Evolutionary conservation across 2,329 filamentous ascomycete species (phyloP), one percentile per base, ranked within the genome.

Genomic region (Neofusicoccum sp.): DNA sequence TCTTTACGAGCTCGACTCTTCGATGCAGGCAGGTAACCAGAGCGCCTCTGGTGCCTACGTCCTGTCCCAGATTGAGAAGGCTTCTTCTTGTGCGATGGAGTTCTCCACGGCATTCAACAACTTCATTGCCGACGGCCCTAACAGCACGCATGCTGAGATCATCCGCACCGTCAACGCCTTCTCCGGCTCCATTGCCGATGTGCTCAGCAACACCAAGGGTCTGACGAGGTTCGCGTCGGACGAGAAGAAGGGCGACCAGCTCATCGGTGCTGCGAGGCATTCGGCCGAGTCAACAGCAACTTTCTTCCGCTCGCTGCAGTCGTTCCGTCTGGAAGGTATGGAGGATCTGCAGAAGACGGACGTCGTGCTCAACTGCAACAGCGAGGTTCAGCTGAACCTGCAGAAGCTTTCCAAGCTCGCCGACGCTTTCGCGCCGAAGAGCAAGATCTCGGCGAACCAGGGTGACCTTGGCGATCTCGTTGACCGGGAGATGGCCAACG

Each of bases 61-160:
- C 11, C 83, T 99, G 56, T 98, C 94, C 1, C 94, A 98, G 76
- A 93, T 98, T 64, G 95, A 99, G 75, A 99, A 98, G 81, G 93
- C 95, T 0, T 95, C 93, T 6, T 88, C 93, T 8, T 96, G 89
- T 67, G 92, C 95, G 11, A 98, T 96, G 77, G 95, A 99, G 75
- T 99, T 99, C 77, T 95, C 94, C 1, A 98, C 94, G 0, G 89
- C 95, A 0, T 99, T 98, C 84, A 99, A 97, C 81, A 96, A 96
- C 78, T 98, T 96, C 77, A 96, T 99, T 71, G 95, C 94, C 6
- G 95, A 99, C 73, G 95, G 95, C 0, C 93, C 94, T 4, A 96
- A 93, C 76, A 92, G 91, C 74, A 89, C 88, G 8, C 92, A 97
- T 72, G 87, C 90, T 1, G 93, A 97, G 64, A 90, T 99, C 65